These are phyloP conservation scores for Jatropha multifida DNA, from an alignment of 441 rosid species.

Conservation along the genomic window DNA sequence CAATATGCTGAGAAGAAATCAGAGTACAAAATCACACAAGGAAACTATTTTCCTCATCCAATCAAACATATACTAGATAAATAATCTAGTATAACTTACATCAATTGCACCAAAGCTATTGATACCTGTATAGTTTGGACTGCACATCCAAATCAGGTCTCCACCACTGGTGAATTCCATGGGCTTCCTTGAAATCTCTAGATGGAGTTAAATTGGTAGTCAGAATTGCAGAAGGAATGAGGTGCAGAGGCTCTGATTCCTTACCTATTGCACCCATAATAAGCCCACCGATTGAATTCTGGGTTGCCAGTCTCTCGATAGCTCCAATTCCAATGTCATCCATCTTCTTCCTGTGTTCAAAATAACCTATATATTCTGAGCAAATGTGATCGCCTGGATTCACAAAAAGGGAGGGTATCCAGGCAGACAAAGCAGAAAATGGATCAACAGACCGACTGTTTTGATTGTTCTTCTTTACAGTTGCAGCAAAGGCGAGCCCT, in stretches of 20 bases:
- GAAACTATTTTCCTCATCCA: background rate
- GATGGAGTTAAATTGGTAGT: slow-evolving; percentile 44
- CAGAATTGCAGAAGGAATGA: slow-evolving; percentile 70
- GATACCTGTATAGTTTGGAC: slow-evolving; percentile 54
- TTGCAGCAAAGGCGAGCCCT: slow-evolving; percentile 66
- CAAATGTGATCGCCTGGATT: slow-evolving; percentile 70
- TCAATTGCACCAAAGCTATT: slow-evolving; percentile 25
- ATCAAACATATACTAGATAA: background rate
- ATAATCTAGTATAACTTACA: background rate
- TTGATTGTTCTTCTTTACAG: slow-evolving; percentile 44
- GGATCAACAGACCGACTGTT: slow-evolving; percentile 41
- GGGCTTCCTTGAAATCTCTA: slow-evolving; percentile 67
- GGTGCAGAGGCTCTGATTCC: slow-evolving; percentile 68
- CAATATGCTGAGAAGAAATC: background rate
- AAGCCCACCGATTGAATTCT: slow-evolving; percentile 66
- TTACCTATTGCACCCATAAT: slow-evolving; percentile 59
- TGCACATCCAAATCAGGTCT: slow-evolving; percentile 54
- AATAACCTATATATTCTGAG: slow-evolving; percentile 83
- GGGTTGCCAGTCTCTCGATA: slow-evolving; percentile 69
- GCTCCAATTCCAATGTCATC: slow-evolving; percentile 80
- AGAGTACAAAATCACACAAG: background rate
- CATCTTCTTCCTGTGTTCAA: slow-evolving; percentile 89
- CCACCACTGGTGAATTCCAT: slow-evolving; percentile 99
- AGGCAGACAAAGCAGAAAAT: slow-evolving; percentile 56
- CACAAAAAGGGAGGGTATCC: slow-evolving; percentile 67